Evolutionary conservation across 345 rosid species (phyloP).

Genomic region (Garcia nutans): DNA sequence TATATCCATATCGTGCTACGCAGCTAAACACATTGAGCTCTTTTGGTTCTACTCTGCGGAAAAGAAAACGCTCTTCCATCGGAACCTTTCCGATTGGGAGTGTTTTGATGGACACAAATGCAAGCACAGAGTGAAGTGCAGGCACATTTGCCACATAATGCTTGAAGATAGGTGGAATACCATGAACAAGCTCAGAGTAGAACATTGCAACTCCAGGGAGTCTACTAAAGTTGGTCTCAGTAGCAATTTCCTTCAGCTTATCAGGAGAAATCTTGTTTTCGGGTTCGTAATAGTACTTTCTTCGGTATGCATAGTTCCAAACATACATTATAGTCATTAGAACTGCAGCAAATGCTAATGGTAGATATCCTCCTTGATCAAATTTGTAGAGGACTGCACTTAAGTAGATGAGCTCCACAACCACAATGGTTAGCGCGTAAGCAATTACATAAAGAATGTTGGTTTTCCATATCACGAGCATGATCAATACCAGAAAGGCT

Average conservation of each 20-base stretch:
- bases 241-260: constrained; percentile 28
- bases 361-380: constrained; percentile 51
- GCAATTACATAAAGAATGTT: constrained; percentile 32
- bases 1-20: constrained; percentile 54
- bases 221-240: constrained; percentile 8
- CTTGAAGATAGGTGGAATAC: constrained; percentile 48
- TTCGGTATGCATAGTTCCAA: constrained; percentile 47
- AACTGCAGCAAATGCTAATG: constrained; percentile 39
- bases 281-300: constrained; percentile 47
- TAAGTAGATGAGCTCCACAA: constrained; percentile 38
- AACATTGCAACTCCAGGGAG: constrained; percentile 53
- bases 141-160: constrained; percentile 49
- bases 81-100: constrained; percentile 47
- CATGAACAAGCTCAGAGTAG: constrained; percentile 50
- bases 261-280: constrained; percentile 44
- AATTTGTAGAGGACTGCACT: constrained; percentile 62
- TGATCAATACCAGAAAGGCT: constrained; percentile 38
- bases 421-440: constrained; percentile 31
- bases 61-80: constrained; percentile 40
- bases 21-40: constrained; percentile 44
- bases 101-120: constrained; percentile 50
- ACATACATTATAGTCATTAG: constrained; percentile 44
- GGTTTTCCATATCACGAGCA: constrained; percentile 60
- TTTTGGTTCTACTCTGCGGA: constrained; percentile 37
- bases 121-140: constrained; percentile 39